Evolutionary conservation across 2,329 filamentous ascomycete genomes (phyloP).

Genomic region (Thielaviopsis musarum): DNA sequence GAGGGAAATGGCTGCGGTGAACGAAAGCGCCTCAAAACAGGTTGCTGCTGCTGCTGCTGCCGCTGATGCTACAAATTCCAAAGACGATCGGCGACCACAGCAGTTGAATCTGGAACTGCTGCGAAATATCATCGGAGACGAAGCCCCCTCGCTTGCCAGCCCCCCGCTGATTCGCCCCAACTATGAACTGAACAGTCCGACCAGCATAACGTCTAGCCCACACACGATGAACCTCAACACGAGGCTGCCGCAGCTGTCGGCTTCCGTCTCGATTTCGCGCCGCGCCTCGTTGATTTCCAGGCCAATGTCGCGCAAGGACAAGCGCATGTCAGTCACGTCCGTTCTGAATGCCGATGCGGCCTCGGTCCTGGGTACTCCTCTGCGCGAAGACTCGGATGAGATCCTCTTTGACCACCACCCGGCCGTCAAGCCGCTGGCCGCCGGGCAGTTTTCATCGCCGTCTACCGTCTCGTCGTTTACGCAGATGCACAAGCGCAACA

Average conservation of each 20-base stretch:
- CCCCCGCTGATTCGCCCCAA: not conserved
- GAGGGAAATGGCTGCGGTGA: not conserved
- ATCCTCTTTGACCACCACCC: slow-evolving; percentile 11
- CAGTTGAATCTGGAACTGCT: slow-evolving; percentile 6
- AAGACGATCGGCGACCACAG: not conserved
- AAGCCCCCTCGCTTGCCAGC: slow-evolving; percentile 1
- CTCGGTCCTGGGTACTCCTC: not conserved
- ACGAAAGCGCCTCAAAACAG: not conserved
- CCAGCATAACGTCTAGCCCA: not conserved
- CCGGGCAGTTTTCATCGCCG: not conserved
- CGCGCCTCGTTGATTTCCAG: slow-evolving; percentile 2
- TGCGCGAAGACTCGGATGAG: not conserved
- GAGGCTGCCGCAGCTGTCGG: not conserved
- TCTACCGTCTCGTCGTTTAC: not conserved
- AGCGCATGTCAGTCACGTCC: slow-evolving; percentile 1
- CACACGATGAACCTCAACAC: not conserved
- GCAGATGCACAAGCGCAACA: slow-evolving; percentile 8
- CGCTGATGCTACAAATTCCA: not conserved
- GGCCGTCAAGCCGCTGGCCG: slow-evolving; percentile 10
- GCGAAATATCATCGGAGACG: not conserved
- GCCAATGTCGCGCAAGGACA: slow-evolving; percentile 11
- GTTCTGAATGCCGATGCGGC: slow-evolving; percentile 3
- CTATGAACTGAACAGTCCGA: not conserved
- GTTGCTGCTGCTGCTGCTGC: not conserved
- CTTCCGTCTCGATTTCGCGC: not conserved